Evolutionary conservation across 148 eudicot genomes (phyloP).

Genomic region (Chenopodium album): DNA sequence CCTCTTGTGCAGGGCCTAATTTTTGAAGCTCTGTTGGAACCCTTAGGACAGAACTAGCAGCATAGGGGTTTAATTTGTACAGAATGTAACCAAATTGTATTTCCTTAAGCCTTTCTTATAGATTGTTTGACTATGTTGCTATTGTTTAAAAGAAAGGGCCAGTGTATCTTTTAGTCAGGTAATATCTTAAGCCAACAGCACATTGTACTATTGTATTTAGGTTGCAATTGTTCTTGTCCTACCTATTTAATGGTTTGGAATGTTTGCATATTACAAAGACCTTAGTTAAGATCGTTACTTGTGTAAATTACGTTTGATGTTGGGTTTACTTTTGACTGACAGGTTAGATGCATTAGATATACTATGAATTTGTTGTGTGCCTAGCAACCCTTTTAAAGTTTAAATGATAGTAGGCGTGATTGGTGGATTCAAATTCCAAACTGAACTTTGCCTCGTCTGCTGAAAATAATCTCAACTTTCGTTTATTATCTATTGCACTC

Average conservation of each 20-base stretch:
- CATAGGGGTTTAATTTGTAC: slow-evolving; percentile 28
- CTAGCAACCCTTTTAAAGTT: too few species aligned
- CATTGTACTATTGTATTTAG: not conserved
- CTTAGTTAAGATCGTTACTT: not conserved
- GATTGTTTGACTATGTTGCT: slow-evolving; percentile 10
- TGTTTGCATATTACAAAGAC: not conserved
- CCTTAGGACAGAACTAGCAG: slow-evolving; percentile 30
- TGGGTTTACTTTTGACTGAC: too few species aligned
- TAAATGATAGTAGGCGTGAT: too few species aligned
- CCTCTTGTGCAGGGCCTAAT: slow-evolving; percentile 31
- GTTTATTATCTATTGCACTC: too few species aligned
- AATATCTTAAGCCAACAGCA: not conserved
- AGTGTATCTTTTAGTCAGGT: not conserved
- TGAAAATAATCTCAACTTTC: too few species aligned
- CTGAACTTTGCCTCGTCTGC: too few species aligned
- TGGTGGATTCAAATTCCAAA: too few species aligned
- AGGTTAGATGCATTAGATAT: too few species aligned
- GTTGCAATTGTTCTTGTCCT: too few species aligned
- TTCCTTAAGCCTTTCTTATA: not conserved
- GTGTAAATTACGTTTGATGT: too few species aligned
- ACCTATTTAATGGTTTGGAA: not conserved
- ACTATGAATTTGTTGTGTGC: too few species aligned
- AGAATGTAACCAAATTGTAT: slow-evolving; percentile 16
- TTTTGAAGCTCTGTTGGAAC: slow-evolving; percentile 33
- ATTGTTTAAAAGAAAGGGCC: not conserved